Evolutionary conservation across 345 rosid genomes (phyloP), one percentile per base, ranked within the genome.

Genomic region (Gossypium rotundifolium): DNA sequence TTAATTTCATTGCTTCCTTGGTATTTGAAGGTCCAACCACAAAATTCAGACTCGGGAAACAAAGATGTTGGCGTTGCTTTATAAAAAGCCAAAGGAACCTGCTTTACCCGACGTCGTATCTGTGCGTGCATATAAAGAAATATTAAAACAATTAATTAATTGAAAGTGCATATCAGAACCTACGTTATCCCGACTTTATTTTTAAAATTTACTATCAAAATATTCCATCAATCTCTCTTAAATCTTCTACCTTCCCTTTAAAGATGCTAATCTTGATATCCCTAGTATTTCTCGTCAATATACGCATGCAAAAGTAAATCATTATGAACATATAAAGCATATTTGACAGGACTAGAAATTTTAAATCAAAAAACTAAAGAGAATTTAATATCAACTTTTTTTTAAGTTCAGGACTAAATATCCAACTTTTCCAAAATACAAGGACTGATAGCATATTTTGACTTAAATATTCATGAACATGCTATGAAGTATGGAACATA

Each of bases 1-100:
- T 59, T 25, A 11, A 4, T 57, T 12, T 23, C 71, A 11, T 71
- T 70, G 48, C 52, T 59, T 29, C 79, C 80, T 44, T 82, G 80
- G 1, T 45, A 55, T 45, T 80, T 76, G 82, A 93, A 95, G 4
- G 93, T 82, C 98, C 99, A 95, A 8, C 98, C 93, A 2, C 86
- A 72, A 79, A 89, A 92, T 71, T 94, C 95, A 6, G 92, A 79
- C 18, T 89, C 93, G 0, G 88, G 81, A 79, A 94, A 94, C 84
- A 94, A 79, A 25, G 81, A 81, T 11, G 93, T 70, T 12, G 97
- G 95, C 6, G 81, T 81, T 54, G 83, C 57, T 74, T 80, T 90
- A 76, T 91, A 91, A 78, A 90, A 88, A 6, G 97, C 97, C 81
- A 91, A 78, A 6, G 99, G 96, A 33, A 93, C 97, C 81, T 95